Evolutionary conservation across 169 alveolate genomes (phyloP), one percentile per base, ranked within the genome.

Genomic region (Plasmodium gonderi): DNA sequence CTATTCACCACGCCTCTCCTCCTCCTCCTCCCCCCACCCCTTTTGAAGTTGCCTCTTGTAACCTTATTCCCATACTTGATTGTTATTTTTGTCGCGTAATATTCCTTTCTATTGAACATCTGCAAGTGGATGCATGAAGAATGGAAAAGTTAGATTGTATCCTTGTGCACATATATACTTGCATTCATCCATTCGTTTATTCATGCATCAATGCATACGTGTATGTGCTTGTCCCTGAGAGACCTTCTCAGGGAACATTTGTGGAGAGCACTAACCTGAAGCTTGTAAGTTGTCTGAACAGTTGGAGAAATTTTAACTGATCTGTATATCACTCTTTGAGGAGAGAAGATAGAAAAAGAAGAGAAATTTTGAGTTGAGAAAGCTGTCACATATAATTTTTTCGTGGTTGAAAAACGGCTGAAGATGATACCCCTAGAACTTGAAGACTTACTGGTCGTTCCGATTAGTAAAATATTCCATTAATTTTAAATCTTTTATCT

Each of bases 381-480:
- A n/a, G n/a, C n/a, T n/a, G n/a, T n/a, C n/a, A n/a, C n/a, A n/a
- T n/a, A n/a, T n/a, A n/a, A n/a, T n/a, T n/a, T n/a, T n/a, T n/a
- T n/a, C n/a, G n/a, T n/a, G n/a, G n/a, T n/a, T n/a, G n/a, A n/a
- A n/a, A n/a, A n/a, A n/a, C n/a, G n/a, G n/a, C n/a, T n/a, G n/a
- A n/a, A 60, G 26, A 60, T 1, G 72, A 20, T 20, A 36, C 36
- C 6, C 17, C 17, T n/a, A 6, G 72, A 1, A 20, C n/a, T 29
- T 68, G 33, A 26, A 5, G 47, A 42, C 42, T 12, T 82, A 87
- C 93, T 87, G 64, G 40, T 87, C 93, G 33, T 40, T 87, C 51
- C 93, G 68, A 23, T 75, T 87, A n/a, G 68, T 54, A 51, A 74
- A 87, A 75, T 87, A 87, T 74, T 87, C 93, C 79, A 87, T 75